Percentiles rank a stretch among this genome's conserved stretches.
These are phyloP conservation scores for Linderina pennispora DNA, from an alignment of 192 early-diverging fungal genomes.

Conservation along the genomic window DNA sequence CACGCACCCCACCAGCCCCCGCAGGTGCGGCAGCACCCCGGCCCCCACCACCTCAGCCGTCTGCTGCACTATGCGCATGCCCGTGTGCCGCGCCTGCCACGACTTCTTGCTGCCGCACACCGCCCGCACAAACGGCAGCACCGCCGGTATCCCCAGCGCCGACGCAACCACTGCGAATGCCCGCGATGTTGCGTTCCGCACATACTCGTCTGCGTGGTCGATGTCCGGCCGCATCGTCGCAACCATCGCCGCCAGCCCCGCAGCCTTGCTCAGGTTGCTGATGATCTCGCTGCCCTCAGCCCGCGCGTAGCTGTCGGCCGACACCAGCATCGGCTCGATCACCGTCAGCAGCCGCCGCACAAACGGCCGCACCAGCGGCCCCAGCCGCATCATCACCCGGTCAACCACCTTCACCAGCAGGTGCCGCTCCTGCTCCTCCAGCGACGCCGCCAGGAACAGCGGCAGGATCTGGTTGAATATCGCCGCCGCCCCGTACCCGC, in stretches of 20 bases:
- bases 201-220: constrained; percentile 96
- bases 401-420: constrained; percentile 98
- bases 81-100: constrained; percentile 98
- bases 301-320: constrained; percentile 95
- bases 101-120: constrained; percentile 93
- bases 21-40: constrained; percentile 91
- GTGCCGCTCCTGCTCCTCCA: constrained; percentile 99
- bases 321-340: constrained; percentile 95
- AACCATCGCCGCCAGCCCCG: constrained; percentile 96
- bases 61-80: constrained; percentile 96
- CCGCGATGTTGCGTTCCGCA: constrained; percentile 95
- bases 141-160: constrained; percentile 89
- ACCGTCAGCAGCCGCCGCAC: constrained; percentile 99
- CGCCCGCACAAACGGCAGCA: constrained; percentile 93
- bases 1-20: constrained; percentile 86
- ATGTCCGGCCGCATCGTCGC: constrained; percentile 99
- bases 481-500: constrained; percentile 89
- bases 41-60: constrained; percentile 93
- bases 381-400: constrained; percentile 91
- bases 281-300: constrained; percentile 98
- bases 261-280: constrained; percentile 94
- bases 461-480: constrained; percentile 96
- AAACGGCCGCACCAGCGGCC: constrained; percentile 91
- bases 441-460: constrained; percentile 90
- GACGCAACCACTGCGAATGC: constrained; percentile 97